These are phyloP conservation scores for button mushroom (Agaricus bisporus) DNA, from an alignment of 768 basidiomycete species.

Conservation along the genomic window DNA sequence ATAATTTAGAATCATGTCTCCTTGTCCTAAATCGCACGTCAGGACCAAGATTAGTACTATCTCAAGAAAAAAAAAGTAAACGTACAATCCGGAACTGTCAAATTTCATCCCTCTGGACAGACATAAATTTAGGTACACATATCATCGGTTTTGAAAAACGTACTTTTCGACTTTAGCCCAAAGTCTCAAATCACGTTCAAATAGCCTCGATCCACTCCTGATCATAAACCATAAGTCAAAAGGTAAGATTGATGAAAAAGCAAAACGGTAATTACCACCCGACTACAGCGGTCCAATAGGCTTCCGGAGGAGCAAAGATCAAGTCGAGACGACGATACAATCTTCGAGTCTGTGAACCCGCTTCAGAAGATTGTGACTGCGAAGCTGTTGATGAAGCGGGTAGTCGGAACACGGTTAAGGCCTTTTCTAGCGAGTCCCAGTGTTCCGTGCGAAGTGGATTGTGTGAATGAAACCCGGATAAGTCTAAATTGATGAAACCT, in stretches of 20 bases:
- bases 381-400: constrained; percentile 28
- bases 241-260: not conserved
- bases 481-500: constrained; percentile 31
- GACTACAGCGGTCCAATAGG: constrained; percentile 85
- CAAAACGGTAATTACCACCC: constrained; percentile 57
- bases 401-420: constrained; percentile 71
- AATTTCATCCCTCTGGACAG: constrained; percentile 67
- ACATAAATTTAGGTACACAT: not conserved
- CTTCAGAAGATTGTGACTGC: not conserved
- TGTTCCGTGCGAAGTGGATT: constrained; percentile 50
- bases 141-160: constrained; percentile 6
- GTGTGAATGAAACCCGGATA: constrained; percentile 53
- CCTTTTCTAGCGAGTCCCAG: constrained; percentile 81
- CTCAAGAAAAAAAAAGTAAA: not conserved
- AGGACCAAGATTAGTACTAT: not conserved
- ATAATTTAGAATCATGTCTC: constrained; percentile 53
- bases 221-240: not conserved
- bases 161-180: constrained; percentile 67
- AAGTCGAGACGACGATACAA: constrained; percentile 74
- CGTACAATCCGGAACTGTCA: constrained; percentile 77
- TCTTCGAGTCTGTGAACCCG: constrained; percentile 17
- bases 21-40: constrained; percentile 39
- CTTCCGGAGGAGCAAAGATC: constrained; percentile 69
- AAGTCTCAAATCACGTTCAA: constrained; percentile 75
- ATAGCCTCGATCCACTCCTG: constrained; percentile 88